Evolutionary conservation across 768 basidiomycete species (phyloP).

Genomic region (Leccinum uliginosum): DNA sequence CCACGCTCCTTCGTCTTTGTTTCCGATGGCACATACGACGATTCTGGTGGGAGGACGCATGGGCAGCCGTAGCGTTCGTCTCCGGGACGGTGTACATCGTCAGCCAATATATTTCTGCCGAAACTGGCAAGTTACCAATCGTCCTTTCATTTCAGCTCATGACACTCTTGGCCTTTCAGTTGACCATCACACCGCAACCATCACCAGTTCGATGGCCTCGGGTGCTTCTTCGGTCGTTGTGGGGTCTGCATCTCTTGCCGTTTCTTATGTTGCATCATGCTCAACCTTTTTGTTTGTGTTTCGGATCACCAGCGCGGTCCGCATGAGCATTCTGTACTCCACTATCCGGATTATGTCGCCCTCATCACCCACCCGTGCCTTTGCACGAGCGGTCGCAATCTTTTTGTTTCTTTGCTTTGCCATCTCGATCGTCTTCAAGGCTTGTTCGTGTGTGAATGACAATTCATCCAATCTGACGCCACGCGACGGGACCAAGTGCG

Average conservation of each 20-base stretch:
- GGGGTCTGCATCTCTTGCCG: neutral
- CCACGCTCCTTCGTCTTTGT: constrained; percentile 15
- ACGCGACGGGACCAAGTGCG: neutral
- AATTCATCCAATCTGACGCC: neutral
- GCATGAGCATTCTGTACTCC: neutral
- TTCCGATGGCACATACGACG: constrained; percentile 12
- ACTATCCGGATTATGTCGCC: neutral
- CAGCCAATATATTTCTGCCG: neutral
- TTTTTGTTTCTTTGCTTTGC: neutral
- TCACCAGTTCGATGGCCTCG: neutral
- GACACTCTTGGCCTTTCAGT: neutral
- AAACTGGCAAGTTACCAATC: neutral
- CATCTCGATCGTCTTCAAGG: neutral
- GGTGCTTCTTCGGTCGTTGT: neutral
- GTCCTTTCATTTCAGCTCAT: neutral
- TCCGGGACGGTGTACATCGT: neutral
- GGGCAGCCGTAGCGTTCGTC: constrained; percentile 9
- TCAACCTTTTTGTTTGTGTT: neutral
- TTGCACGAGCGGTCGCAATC: neutral
- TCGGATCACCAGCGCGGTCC: neutral
- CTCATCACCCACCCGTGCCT: neutral
- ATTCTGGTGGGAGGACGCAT: constrained; percentile 2
- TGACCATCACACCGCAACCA: neutral
- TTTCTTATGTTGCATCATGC: neutral
- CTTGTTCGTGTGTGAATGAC: neutral